phyloP scores from a whole-genome alignment of 495 filamentous ascomycete species.

The Cercophora newfieldiana region DNA sequence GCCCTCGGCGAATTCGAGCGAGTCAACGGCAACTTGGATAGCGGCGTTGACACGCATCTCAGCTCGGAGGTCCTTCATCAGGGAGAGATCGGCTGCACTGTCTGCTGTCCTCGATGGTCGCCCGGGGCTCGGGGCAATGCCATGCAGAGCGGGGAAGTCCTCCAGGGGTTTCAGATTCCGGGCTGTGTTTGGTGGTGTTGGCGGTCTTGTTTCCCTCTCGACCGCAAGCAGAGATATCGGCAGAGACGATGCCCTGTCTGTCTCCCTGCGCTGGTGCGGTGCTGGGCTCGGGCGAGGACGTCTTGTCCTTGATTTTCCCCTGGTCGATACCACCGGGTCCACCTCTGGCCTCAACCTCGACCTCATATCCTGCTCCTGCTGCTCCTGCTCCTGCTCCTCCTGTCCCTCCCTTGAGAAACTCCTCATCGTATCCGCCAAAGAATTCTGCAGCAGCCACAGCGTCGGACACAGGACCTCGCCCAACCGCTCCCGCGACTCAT shows the following conservation, averaged over 20 bases:
- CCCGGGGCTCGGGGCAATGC: neutral
- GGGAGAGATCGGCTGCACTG: conserved; percentile 13
- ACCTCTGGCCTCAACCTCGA: neutral
- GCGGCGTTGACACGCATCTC: conserved; percentile 37
- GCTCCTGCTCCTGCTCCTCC: neutral
- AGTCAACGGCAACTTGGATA: conserved; percentile 35
- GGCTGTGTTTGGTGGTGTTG: neutral
- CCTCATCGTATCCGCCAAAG: conserved; percentile 21
- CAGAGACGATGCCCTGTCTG: neutral
- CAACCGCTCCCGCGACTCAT: conserved; percentile 30
- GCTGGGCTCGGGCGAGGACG: neutral
- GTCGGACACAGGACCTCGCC: conserved; percentile 34
- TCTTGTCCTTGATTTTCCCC: neutral
- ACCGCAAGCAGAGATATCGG: neutral
- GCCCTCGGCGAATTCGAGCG: conserved; percentile 34
- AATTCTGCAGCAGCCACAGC: conserved; percentile 27
- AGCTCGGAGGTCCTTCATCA: conserved; percentile 28
- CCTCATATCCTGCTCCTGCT: neutral
- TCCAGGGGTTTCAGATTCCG: neutral
- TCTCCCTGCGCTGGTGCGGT: neutral
- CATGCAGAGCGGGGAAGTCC: neutral
- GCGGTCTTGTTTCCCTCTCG: neutral
- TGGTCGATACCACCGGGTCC: neutral
- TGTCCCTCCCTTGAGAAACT: conserved; percentile 4
- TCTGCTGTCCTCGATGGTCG: neutral